phyloP scores from a whole-genome alignment of 805 yeast species.

The Hanseniaspora osmophila region DNA sequence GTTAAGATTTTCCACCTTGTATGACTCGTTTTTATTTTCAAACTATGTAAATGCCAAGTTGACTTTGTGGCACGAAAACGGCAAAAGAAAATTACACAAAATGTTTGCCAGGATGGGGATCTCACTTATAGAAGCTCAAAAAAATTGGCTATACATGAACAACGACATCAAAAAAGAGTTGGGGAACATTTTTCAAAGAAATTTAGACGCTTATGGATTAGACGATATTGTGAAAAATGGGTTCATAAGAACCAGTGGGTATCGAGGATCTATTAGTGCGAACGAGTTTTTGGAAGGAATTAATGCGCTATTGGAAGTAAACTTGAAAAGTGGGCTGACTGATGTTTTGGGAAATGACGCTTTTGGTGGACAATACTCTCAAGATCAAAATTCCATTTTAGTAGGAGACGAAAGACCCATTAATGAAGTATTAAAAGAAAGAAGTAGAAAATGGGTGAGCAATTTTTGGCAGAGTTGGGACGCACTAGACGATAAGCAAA shows the following conservation, averaged over 20 bases:
- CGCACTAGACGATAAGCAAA: constrained; percentile 35
- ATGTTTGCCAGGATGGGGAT: constrained; percentile 96
- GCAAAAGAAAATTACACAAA: constrained; percentile 72
- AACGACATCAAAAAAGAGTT: constrained; percentile 61
- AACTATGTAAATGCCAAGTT: constrained; percentile 80
- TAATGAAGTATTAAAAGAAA: constrained; percentile 23
- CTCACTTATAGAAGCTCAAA: constrained; percentile 74
- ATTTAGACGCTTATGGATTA: constrained; percentile 62
- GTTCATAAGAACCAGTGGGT: constrained; percentile 75
- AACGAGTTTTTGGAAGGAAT: constrained; percentile 86
- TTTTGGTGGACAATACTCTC: not conserved
- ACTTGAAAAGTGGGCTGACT: constrained; percentile 21
- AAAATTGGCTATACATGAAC: constrained; percentile 86
- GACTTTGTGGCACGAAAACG: constrained; percentile 82
- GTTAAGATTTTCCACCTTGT: constrained; percentile 83
- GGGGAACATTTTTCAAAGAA: constrained; percentile 51
- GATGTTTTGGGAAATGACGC: constrained; percentile 3
- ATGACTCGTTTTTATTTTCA: constrained; percentile 84
- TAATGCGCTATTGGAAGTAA: constrained; percentile 69
- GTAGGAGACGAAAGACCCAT: constrained; percentile 2
- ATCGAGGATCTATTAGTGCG: constrained; percentile 74
- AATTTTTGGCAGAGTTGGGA: constrained; percentile 65
- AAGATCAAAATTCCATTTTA: not conserved
- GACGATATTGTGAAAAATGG: constrained; percentile 79
- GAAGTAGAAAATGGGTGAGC: constrained; percentile 56